Evolutionary conservation across 495 filamentous ascomycete genomes (phyloP), one percentile per base, ranked within the genome.

Genomic region (Oleoguttula mirabilis): DNA sequence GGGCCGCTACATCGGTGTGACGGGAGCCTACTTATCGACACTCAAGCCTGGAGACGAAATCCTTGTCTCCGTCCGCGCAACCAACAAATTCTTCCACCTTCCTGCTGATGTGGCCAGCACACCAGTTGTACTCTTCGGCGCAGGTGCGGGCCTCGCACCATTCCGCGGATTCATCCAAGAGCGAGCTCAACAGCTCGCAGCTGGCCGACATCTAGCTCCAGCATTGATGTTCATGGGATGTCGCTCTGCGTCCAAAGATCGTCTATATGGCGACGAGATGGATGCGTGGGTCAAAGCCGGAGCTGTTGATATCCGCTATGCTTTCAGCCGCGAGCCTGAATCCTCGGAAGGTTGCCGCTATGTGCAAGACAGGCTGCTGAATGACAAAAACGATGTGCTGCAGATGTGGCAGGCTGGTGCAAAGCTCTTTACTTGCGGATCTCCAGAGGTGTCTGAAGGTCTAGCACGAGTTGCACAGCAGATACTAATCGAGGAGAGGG

Each of bases 1-100:
- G 8, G 56, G 56, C 36, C 59, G 57, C 30, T 54, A 36, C 39
- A 30, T 39, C 10, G 58, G 58, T 21, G 56, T 58, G 12, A 49
- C 50, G 10, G 43, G 45, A 21, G 50, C 36, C 36, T 59, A 56
- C 37, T 51, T 61, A 15, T 40, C 45, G 4, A 51, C 60, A 10
- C 67, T 84, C 0, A 60, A 65, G 34, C 30, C 65, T 0, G 79
- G 77, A 25, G 79, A 83, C 36, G 67, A 64, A 38, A 59, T 83
- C 0, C 73, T 76, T 36, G 71, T 84, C 15, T 60, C 70, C 4
- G 73, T 86, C 19, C 66, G 69, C 25, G 49, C 66, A 0, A 69
- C 64, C 0, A 67, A 80, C 51, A 60, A 69, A 0, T 66, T 70
- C 16, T 88, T 88, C 69, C 77, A 79, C 41, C 71, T 80, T 0